A percentile compares a stretch with the other conserved stretches of the same genome.
These are phyloP conservation scores for Euphorbia celastroides DNA, from an alignment of 441 rosid genomes.

Conservation along the genomic window DNA sequence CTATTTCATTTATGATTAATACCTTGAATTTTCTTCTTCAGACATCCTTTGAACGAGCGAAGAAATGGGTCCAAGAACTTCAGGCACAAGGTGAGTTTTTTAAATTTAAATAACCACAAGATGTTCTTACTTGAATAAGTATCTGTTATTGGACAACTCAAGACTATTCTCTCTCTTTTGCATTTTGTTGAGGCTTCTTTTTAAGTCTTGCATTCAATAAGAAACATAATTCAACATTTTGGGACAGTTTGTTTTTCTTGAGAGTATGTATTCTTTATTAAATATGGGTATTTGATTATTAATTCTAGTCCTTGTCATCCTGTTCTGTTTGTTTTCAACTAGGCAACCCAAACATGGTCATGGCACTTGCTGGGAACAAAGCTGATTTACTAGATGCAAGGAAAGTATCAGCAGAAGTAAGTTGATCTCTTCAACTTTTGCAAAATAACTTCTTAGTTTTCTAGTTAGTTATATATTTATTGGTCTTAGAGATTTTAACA, in stretches of 20 bases:
- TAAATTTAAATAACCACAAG: neutral
- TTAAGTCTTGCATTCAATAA: neutral
- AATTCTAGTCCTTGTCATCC: neutral
- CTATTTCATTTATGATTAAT: neutral
- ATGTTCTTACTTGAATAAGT: constrained; percentile 1
- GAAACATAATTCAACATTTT: neutral
- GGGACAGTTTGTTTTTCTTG: neutral
- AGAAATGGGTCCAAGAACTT: constrained; percentile 97
- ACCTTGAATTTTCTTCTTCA: constrained; percentile 21
- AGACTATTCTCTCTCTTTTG: neutral
- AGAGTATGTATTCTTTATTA: neutral
- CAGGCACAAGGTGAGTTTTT: constrained; percentile 74
- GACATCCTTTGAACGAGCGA: constrained; percentile 94
- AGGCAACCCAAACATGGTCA: constrained; percentile 93
- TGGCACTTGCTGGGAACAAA: constrained; percentile 96
- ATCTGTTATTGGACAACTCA: neutral
- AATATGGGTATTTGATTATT: neutral
- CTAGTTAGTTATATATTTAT: neutral
- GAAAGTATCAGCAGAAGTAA: constrained; percentile 74
- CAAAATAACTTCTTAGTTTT: neutral
- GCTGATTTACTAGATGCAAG: constrained; percentile 80
- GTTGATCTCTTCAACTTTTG: constrained; percentile 17
- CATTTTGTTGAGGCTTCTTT: neutral
- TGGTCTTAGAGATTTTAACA: neutral
- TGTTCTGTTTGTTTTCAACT: constrained; percentile 7